Evolutionary conservation across 352 stramenopile species (phyloP).

Genomic region (Poterioochromonas sp.): DNA sequence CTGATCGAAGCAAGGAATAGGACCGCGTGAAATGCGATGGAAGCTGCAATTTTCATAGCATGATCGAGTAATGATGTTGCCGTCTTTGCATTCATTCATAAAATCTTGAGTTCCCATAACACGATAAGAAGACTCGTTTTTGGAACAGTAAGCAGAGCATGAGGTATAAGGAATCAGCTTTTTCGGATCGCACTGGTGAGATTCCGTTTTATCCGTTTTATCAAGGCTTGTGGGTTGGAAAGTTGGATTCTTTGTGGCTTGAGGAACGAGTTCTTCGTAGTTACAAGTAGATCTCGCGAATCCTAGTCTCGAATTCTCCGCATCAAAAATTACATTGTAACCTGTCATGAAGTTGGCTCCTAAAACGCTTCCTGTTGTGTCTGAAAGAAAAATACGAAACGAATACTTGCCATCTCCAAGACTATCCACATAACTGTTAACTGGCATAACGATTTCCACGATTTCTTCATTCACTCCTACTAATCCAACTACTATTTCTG

Average conservation of each 20-base stretch:
- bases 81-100: background rate
- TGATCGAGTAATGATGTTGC: background rate
- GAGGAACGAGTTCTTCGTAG: conserved; percentile 18
- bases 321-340: conserved; percentile 32
- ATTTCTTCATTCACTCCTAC: background rate
- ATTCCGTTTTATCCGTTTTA: background rate
- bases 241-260: background rate
- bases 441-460: conserved; percentile 21
- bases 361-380: conserved; percentile 15
- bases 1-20: background rate
- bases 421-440: conserved; percentile 13
- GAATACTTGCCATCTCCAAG: conserved; percentile 28
- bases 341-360: conserved; percentile 33
- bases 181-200: background rate
- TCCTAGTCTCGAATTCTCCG: background rate
- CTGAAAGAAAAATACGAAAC: conserved; percentile 12
- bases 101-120: background rate
- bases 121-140: background rate
- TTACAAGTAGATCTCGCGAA: conserved; percentile 19
- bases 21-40: background rate
- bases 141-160: background rate
- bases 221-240: background rate
- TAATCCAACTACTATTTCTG: conserved; percentile 8
- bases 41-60: conserved; percentile 18
- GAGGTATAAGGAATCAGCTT: background rate